These are phyloP conservation scores for Raffaelea albimanens DNA, from an alignment of 2,329 filamentous ascomycete species.

Conservation along the genomic window DNA sequence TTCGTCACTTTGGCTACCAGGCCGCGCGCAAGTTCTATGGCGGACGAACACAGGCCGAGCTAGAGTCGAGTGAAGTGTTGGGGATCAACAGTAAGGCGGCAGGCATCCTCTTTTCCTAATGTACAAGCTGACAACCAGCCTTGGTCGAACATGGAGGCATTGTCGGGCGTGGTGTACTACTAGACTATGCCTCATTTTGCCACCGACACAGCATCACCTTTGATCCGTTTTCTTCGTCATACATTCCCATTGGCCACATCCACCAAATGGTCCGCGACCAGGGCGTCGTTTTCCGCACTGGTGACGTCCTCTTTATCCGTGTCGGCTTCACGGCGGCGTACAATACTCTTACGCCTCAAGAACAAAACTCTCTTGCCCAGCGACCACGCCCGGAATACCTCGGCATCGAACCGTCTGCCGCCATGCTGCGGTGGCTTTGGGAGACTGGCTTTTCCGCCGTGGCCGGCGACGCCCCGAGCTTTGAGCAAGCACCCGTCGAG, in stretches of 20 bases:
- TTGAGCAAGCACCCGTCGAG: conserved; percentile 26
- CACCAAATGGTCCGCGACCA: conserved; percentile 24
- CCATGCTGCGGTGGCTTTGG: conserved; percentile 34
- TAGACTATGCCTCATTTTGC: conserved; percentile 23
- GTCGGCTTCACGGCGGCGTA: conserved; percentile 21
- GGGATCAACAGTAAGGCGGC: conserved; percentile 28
- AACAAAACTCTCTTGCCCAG: conserved; percentile 18
- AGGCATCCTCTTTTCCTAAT: conserved; percentile 7
- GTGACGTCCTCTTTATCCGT: conserved; percentile 27
- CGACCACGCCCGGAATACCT: conserved; percentile 15
- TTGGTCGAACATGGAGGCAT: conserved; percentile 28
- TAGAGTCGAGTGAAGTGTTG: conserved; percentile 25
- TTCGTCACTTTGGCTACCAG: conserved; percentile 26
- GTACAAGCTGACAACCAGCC: conserved; percentile 13
- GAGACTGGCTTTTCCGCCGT: conserved; percentile 32
- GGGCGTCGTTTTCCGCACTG: conserved; percentile 21
- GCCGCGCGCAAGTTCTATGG: conserved; percentile 30
- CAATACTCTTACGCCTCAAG: conserved; percentile 11
- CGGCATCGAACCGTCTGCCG: conserved; percentile 27
- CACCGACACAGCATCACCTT: conserved; percentile 7
- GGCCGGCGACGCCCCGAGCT: conserved; percentile 30
- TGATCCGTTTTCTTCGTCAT: conserved; percentile 8
- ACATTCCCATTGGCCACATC: conserved; percentile 18
- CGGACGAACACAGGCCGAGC: conserved; percentile 25
- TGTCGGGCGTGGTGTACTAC: conserved; percentile 32